Evolutionary conservation across 345 rosid genomes (phyloP), one percentile per base, ranked within the genome.

Genomic region (Populus euphratica): DNA sequence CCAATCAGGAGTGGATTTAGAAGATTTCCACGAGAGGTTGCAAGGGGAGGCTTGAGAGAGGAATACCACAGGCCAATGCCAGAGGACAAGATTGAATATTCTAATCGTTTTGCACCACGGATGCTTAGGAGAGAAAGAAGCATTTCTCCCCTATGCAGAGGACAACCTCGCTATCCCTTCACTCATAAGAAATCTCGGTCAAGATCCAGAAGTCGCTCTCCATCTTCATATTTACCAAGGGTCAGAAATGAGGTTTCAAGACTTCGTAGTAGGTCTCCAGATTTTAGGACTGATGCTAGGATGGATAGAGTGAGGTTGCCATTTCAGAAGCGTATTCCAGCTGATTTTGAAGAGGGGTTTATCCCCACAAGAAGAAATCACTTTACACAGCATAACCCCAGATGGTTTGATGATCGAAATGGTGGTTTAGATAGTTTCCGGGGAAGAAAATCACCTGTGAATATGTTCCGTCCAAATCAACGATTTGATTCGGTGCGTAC

Each of bases 171-270:
- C 56, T 52, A 81, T 75, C 74, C 69, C 31, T 77, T 80, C 67
- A 70, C 81, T 17, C 81, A 72, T 59, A 79, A 78, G 82, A 84
- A 73, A 14, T 79, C 87, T 41, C 77, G 64, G 50, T 86, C 89
- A 5, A 88, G 90, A 62, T 87, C 90, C 7, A 83, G 87, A 80
- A 84, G 89, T 56, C 87, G 81, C n/a, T 84, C 92, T 1, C 91
- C 91, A 10, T 47, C 59, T 36, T 67, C 62, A n/a, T 83, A 81
- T 72, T 62, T 79, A 44, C 77, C 36, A 54, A 81, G 86, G 81
- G 87, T 81, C 39, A 74, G 80, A 35, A 76, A 76, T 74, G 85
- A 79, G 61, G 85, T 75, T 69, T 72, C 85, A 12, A 81, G 89
- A 79, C 75, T 67, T 21, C 72, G 84, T 10, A 87, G 85, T 68